Conservation (phyloP, 2,329 filamentous ascomycete species). For the Aspergillus sojae region DNA sequence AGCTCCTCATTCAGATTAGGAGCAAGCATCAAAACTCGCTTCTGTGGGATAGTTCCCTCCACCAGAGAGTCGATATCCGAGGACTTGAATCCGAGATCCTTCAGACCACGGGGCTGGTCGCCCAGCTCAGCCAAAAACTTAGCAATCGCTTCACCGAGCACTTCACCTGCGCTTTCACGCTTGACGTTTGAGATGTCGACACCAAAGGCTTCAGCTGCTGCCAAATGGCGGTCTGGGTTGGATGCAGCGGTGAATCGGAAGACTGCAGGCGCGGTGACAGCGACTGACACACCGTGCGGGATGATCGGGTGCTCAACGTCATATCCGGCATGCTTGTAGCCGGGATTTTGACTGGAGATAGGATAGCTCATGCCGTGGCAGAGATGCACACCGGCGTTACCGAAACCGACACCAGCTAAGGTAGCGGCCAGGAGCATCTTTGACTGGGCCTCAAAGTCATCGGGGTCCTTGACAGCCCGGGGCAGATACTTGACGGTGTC, state of each 20-base stretch:
- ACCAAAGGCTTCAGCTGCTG: slow-evolving; percentile 86
- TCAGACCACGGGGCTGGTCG: slow-evolving; percentile 86
- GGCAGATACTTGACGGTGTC: slow-evolving; percentile 91
- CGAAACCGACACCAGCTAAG: slow-evolving; percentile 91
- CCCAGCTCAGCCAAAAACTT: slow-evolving; percentile 81
- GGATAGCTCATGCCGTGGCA: slow-evolving; percentile 96
- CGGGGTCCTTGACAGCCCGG: slow-evolving; percentile 80
- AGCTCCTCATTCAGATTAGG: slow-evolving; percentile 75
- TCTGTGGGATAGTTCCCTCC: slow-evolving; percentile 92
- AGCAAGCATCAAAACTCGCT: slow-evolving; percentile 85
- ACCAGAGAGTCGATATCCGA: slow-evolving; percentile 81
- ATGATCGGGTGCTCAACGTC: slow-evolving; percentile 76
- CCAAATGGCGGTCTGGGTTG: slow-evolving; percentile 88
- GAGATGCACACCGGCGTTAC: slow-evolving; percentile 93
- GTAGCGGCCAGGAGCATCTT: slow-evolving; percentile 96
- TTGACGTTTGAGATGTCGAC: slow-evolving; percentile 88
- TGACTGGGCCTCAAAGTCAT: slow-evolving; percentile 88
- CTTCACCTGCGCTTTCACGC: slow-evolving; percentile 83
- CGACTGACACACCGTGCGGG: slow-evolving; percentile 93
- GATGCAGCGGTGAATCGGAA: slow-evolving; percentile 91
- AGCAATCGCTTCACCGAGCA: slow-evolving; percentile 79
- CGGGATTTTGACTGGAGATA: slow-evolving; percentile 91
- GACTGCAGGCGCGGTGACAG: slow-evolving; percentile 88
- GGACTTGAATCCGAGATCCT: slow-evolving; percentile 75
- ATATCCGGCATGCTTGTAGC: slow-evolving; percentile 89